phyloP scores from a whole-genome alignment of 345 rosid species.

The Viola odorata region DNA sequence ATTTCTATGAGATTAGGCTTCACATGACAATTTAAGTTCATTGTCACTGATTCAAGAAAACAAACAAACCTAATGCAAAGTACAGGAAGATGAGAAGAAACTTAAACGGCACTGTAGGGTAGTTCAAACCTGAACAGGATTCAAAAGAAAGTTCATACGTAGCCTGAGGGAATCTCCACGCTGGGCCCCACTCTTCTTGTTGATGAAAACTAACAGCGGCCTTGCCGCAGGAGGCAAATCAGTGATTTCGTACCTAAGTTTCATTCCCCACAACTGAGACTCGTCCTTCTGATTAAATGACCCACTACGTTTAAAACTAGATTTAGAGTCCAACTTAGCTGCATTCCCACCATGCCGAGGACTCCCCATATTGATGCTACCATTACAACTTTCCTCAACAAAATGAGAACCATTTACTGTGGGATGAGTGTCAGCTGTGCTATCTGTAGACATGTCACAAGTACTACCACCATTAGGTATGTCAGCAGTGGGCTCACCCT shows the following conservation, averaged over 20 bases:
- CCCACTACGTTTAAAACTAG: slow-evolving; percentile 55
- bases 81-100: too few relatives aligned
- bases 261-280: slow-evolving; percentile 51
- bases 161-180: slow-evolving; percentile 65
- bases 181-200: slow-evolving; percentile 81
- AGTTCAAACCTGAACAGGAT: slow-evolving; percentile 60
- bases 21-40: too few relatives aligned
- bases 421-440: slow-evolving; percentile 49
- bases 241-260: slow-evolving; percentile 61
- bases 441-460: slow-evolving; percentile 51
- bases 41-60: too few relatives aligned
- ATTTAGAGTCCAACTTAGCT: slow-evolving; percentile 44
- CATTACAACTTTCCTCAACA: slow-evolving; percentile 44
- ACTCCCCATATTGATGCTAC: slow-evolving; percentile 27
- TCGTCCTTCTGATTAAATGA: slow-evolving; percentile 75
- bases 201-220: slow-evolving; percentile 73
- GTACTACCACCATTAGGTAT: slow-evolving; percentile 45
- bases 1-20: too few relatives aligned
- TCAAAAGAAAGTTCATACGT: slow-evolving; percentile 65
- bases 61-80: too few relatives aligned
- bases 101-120: too few relatives aligned
- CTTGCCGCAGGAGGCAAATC: slow-evolving; percentile 59
- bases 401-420: slow-evolving; percentile 38
- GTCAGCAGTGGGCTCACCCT: slow-evolving; percentile 55
- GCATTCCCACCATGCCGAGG: slow-evolving; percentile 34